Evolutionary conservation across 139 green algal species (phyloP).

Genomic region (Tetraselmis chui): DNA sequence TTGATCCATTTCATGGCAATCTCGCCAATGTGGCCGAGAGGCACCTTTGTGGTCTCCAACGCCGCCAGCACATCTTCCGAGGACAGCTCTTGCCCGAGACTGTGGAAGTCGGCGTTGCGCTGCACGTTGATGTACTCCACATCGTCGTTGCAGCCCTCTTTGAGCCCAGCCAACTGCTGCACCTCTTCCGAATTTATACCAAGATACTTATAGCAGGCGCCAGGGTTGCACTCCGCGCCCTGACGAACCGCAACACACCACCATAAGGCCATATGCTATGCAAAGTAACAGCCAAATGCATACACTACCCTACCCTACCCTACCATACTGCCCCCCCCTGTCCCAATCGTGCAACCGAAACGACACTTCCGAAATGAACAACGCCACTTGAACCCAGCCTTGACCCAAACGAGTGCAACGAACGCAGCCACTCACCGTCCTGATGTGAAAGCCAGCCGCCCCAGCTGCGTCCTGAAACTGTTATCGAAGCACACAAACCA

Average conservation of each 20-base stretch:
- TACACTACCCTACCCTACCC: no score
- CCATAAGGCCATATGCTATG: no score
- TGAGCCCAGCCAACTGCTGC: constrained; percentile 48
- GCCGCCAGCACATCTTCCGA: constrained; percentile 9
- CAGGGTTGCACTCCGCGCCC: constrained; percentile 59
- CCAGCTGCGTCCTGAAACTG: constrained; percentile 41
- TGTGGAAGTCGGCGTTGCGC: constrained; percentile 14
- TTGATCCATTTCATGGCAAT: constrained; percentile 19
- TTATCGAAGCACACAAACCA: no score
- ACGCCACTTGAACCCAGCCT: no score
- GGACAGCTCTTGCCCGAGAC: neutral
- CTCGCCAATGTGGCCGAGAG: constrained; percentile 25
- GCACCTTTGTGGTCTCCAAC: constrained; percentile 22
- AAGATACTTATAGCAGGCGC: constrained; percentile 58
- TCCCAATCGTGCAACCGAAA: no score
- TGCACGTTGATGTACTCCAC: constrained; percentile 55
- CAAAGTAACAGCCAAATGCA: no score
- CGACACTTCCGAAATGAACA: no score
- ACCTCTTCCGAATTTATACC: constrained; percentile 47
- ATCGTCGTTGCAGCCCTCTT: constrained; percentile 67
- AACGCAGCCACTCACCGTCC: no score
- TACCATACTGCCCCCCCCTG: no score
- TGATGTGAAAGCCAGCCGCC: constrained; percentile 55
- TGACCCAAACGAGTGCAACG: no score
- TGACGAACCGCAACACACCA: no score